A percentile compares a stretch with the other conserved stretches of the same genome.
Evolutionary conservation across 441 rosid genomes (phyloP).

Genomic region (Hura crepitans): DNA sequence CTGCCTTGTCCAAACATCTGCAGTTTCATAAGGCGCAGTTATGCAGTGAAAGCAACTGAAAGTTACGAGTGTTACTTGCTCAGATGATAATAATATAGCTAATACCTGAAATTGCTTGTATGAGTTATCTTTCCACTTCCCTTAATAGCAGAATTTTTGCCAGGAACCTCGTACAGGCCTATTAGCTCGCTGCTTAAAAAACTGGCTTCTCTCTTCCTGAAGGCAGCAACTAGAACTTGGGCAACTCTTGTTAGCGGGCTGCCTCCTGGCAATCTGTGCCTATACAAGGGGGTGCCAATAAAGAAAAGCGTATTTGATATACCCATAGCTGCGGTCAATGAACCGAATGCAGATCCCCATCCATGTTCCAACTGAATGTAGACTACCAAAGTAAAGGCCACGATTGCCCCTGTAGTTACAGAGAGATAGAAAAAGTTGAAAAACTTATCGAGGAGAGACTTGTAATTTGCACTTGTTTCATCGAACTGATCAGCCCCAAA

Average conservation of each 20-base stretch:
- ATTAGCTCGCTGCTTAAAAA: constrained; percentile 65
- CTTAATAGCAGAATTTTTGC: constrained; percentile 66
- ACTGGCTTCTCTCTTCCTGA: constrained; percentile 50
- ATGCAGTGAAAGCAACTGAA: neutral
- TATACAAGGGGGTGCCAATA: constrained; percentile 76
- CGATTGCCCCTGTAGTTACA: constrained; percentile 77
- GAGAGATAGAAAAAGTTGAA: constrained; percentile 93
- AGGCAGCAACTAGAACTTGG: constrained; percentile 79
- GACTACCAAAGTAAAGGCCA: constrained; percentile 84
- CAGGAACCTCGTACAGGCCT: constrained; percentile 78
- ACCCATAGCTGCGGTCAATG: constrained; percentile 84
- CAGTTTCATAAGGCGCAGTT: no score
- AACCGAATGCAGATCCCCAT: constrained; percentile 89
- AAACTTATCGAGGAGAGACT: constrained; percentile 76
- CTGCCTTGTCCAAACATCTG: constrained; percentile 93
- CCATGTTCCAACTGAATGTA: constrained; percentile 76
- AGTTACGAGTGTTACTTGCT: neutral
- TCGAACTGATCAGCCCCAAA: constrained; percentile 98
- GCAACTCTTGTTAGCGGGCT: constrained; percentile 90
- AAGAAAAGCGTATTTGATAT: constrained; percentile 75
- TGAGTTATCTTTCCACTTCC: constrained; percentile 84
- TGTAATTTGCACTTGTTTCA: constrained; percentile 67
- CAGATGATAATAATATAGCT: constrained; percentile 1
- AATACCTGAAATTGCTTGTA: constrained; percentile 61
- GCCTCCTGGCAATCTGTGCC: constrained; percentile 95